phyloP scores from a whole-genome alignment of 169 alveolate species.

The Plasmodium blacklocki region DNA sequence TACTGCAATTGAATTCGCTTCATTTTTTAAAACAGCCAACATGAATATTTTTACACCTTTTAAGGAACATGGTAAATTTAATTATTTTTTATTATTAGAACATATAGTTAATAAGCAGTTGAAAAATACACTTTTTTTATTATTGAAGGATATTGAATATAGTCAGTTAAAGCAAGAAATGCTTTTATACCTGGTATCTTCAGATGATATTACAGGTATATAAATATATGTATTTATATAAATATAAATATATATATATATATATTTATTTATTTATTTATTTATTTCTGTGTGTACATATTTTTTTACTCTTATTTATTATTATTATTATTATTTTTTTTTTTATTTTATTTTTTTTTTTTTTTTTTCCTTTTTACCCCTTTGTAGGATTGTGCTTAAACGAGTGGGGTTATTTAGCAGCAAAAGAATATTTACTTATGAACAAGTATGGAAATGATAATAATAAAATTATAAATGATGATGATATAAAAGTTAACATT shows the following conservation, averaged over 20 bases:
- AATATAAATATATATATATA: background rate
- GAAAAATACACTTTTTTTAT: slow-evolving; percentile 55
- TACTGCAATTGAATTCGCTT: slow-evolving; percentile 32
- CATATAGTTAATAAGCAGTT: slow-evolving; percentile 36
- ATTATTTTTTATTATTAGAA: slow-evolving; percentile 28
- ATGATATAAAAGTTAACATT: background rate
- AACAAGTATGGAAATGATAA: background rate
- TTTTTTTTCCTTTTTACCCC: background rate
- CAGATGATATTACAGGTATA: slow-evolving; percentile 41
- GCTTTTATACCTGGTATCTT: background rate
- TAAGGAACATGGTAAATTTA: slow-evolving; percentile 19
- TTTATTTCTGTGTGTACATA: background rate
- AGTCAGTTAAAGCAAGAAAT: slow-evolving; percentile 24
- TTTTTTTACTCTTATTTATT: background rate
- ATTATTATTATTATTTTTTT: no score
- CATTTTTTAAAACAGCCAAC: slow-evolving; percentile 18
- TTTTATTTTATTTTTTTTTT: background rate
- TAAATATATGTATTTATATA: background rate
- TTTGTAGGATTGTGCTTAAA: slow-evolving; percentile 20
- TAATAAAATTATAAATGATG: background rate
- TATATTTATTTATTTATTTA: background rate
- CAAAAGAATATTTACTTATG: slow-evolving; percentile 34
- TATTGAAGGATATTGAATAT: slow-evolving; percentile 18
- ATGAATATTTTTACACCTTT: slow-evolving; percentile 28
- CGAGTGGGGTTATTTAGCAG: slow-evolving; percentile 49